These are phyloP conservation scores for Prunus campanulata DNA, from an alignment of 306 rosid genomes.

Conservation along the genomic window DNA sequence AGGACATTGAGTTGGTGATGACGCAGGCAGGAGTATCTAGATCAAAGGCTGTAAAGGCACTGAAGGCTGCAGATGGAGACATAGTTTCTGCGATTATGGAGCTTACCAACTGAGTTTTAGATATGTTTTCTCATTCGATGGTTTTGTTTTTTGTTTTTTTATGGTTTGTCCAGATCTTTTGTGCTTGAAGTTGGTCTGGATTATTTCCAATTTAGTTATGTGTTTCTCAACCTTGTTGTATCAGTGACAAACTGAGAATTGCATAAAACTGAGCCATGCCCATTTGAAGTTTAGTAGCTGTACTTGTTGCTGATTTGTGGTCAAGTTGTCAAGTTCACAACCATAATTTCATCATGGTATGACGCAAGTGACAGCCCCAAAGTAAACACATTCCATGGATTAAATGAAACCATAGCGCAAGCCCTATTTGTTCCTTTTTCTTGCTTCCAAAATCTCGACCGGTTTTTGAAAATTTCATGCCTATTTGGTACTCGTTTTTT, in stretches of 20 bases:
- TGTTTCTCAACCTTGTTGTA: conserved; percentile 15
- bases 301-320: background rate
- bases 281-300: background rate
- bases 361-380: too few species aligned
- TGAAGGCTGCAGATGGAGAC: conserved; percentile 63
- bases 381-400: too few species aligned
- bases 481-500: too few species aligned
- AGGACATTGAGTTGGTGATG: conserved; percentile 83
- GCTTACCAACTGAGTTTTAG: conserved; percentile 54
- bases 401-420: too few species aligned
- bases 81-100: conserved; percentile 93
- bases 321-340: too few species aligned
- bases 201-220: conserved; percentile 3
- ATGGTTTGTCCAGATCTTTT: conserved; percentile 15
- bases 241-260: conserved; percentile 8
- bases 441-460: too few species aligned
- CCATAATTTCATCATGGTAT: too few species aligned
- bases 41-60: conserved; percentile 73
- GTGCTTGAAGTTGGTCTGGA: conserved; percentile 5
- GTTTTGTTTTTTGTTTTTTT: background rate
- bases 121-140: background rate
- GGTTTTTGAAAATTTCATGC: too few species aligned
- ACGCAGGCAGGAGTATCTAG: conserved; percentile 88
- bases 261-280: background rate
- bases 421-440: too few species aligned